These are phyloP conservation scores for Wickerhamomyces ciferrii DNA, from an alignment of 805 yeast species.

Conservation along the genomic window DNA sequence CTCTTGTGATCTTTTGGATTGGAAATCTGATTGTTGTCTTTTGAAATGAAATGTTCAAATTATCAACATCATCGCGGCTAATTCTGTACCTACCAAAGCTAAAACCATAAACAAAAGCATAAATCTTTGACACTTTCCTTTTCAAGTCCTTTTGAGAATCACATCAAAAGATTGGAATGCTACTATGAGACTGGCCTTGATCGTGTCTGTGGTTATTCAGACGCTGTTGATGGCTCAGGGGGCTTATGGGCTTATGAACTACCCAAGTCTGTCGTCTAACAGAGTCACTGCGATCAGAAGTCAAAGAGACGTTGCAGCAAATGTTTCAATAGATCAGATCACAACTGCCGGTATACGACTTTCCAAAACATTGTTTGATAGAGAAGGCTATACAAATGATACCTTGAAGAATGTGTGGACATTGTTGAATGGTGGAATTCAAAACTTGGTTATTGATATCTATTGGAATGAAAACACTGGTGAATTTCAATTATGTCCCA, in stretches of 20 bases:
- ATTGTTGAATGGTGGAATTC: conserved; percentile 39
- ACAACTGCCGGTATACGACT: conserved; percentile 36
- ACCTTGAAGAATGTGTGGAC: conserved; percentile 23
- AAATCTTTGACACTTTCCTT: too few relatives aligned
- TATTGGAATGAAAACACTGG: conserved; percentile 44
- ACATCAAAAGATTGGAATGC: too few relatives aligned
- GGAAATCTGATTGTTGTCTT: too few relatives aligned
- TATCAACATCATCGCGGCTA: too few relatives aligned
- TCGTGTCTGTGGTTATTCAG: background rate
- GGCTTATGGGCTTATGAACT: conserved; percentile 10
- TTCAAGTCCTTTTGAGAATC: too few relatives aligned
- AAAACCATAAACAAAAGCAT: too few relatives aligned
- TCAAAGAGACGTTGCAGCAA: conserved; percentile 41
- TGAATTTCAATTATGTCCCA: conserved; percentile 57
- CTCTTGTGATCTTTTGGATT: too few relatives aligned
- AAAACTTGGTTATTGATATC: conserved; percentile 44
- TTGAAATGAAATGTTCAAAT: too few relatives aligned
- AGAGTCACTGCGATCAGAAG: conserved; percentile 33
- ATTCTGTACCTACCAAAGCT: too few relatives aligned
- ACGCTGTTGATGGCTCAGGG: background rate
- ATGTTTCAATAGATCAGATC: conserved; percentile 33
- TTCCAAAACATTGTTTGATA: conserved; percentile 25
- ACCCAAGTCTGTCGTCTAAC: conserved; percentile 27
- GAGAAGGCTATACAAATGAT: conserved; percentile 25
- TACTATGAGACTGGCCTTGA: too few relatives aligned